Base-by-base conservation (phyloP, 345 rosid genomes). In the Corchorus capsularis region DNA sequence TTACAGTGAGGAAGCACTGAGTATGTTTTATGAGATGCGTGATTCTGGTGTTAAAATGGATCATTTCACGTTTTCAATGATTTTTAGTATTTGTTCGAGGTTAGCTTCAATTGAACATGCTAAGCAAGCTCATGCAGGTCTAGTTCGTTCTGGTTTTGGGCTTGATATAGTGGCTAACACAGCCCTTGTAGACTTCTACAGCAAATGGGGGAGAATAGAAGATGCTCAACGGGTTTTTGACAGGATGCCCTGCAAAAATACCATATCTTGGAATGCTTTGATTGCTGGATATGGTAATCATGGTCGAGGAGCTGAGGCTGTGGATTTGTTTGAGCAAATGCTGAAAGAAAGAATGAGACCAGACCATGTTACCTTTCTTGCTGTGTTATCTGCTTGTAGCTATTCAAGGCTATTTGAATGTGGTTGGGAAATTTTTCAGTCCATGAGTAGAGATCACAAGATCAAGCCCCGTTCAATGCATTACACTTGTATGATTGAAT, bases 121-220 rank as follows among this genome's bases (percentile, higher is more conserved):
- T 66, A 92, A 84, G 83, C 94, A 93, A 87, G 97, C 93, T 57
- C 98, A 93, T n/a, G 93, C 94, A 46, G 81, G 84, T 74, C 77
- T 92, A 43, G 72, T 92, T 72, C 92, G 97, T 14, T 85, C 77
- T 27, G 94, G 94, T 49, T 94, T 87, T 79, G 91, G 92, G 72
- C 82, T 84, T 5, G 97, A 94, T 76, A 80, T 89, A 4, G 92
- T 94, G 0, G 94, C 92, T 8, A 91, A 84, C 77, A 87, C 98
- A 0, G 89, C 94, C 14, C 94, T 94, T 12, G 92, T 93, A 27
- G 98, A 94, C 80, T 94, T 91, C 57, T 94, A 94, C 72, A 87
- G 98, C 91, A 94, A 94, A 89, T 93, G 98, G 97, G 97, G 97
- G 75, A 88, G 86, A 77, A 77, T 94, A 79, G 92, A 94, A 81